Base-by-base conservation (phyloP, 1,139 yeast genomes). In the Geotrichum histeridarum region DNA sequence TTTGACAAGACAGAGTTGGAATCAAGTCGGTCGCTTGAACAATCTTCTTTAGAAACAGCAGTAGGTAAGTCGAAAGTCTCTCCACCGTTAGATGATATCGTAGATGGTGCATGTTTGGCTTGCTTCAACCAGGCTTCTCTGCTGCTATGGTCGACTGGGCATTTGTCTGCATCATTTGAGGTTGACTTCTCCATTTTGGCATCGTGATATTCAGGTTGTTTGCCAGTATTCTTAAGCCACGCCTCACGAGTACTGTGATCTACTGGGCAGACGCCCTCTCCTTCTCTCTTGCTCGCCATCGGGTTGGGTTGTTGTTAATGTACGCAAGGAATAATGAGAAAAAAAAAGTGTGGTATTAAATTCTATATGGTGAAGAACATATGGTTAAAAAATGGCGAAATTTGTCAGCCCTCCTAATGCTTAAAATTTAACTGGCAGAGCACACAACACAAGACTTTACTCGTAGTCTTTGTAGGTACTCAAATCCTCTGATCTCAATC, bases 101-200 rank as follows among this genome's bases (percentile, higher is more conserved):
- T 17, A n/a, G 39, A 37, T 8, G 39, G 17, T n/a, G 39, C 8
- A n/a, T 11, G 36, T 30, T 45, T 51, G 36, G 53, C 54, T 42
- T 76, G 74, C 41, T 71, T 68, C n/a, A 78, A 64, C 90, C 90
- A 84, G 9, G 74, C 75, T 32, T 75, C 76, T 55, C 87, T 72
- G 4, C 69, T 59, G n/a, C 57, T 58, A 54, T 68, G 71, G 59
- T 69, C 71, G 8, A 69, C 71, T 5, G 72, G 72, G 51, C 72
- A 69, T 51, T 60, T 64, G 1, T 61, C 63, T 5, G 51, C 57
- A 18, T 17, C 55, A 12, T 22, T 22, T 5, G 41, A 18, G 22
- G 48, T 8, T n/a, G 27, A 30, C 30, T 11, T 35, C 31, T 45
- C 48, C 5, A 46, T 38, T 45, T 48, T 22, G 11, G 49, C 11